Evolutionary conservation across 202 grass and related monocot species (phyloP).

Genomic region (Thinopyrum obtusiflorum): DNA sequence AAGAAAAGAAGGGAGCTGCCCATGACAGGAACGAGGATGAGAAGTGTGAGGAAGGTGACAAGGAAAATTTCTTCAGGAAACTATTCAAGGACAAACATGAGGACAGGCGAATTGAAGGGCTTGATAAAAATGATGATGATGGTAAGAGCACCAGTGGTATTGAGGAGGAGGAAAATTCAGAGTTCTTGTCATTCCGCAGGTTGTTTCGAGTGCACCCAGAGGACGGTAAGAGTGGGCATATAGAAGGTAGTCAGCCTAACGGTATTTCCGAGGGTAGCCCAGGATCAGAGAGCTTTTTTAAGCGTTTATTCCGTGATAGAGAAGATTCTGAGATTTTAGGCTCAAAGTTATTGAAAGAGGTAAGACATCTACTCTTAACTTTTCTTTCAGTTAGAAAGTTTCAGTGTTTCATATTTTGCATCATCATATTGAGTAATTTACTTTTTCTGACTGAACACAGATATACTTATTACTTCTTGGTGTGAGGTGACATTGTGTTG

Average conservation of each 20-base stretch:
- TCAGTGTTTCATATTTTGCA: constrained; percentile 23
- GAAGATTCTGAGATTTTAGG: constrained; percentile 90
- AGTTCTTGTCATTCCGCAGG: constrained; percentile 91
- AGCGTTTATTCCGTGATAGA: constrained; percentile 77
- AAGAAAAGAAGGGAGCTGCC: constrained; percentile 58
- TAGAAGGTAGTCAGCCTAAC: constrained; percentile 50
- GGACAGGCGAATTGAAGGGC: constrained; percentile 55
- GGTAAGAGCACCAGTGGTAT: constrained; percentile 42
- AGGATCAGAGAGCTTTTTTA: constrained; percentile 94
- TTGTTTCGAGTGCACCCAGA: constrained; percentile 95
- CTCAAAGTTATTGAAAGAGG: constrained; percentile 70
- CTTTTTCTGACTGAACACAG: background rate
- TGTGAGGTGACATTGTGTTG: constrained; percentile 4
- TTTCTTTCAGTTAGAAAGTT: constrained; percentile 18
- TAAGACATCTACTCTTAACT: constrained; percentile 31
- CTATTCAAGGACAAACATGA: constrained; percentile 93
- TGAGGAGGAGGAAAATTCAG: constrained; percentile 80
- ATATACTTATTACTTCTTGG: background rate
- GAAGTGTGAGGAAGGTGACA: constrained; percentile 75
- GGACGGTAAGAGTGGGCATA: constrained; percentile 58
- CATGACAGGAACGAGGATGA: constrained; percentile 67
- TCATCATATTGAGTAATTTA: constrained; percentile 8
- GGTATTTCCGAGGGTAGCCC: constrained; percentile 77
- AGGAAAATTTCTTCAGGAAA: constrained; percentile 89
- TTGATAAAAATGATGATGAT: constrained; percentile 63